These are phyloP conservation scores for Salmacisia buchloeana DNA, from an alignment of 1,284 basidiomycete species.

Conservation along the genomic window DNA sequence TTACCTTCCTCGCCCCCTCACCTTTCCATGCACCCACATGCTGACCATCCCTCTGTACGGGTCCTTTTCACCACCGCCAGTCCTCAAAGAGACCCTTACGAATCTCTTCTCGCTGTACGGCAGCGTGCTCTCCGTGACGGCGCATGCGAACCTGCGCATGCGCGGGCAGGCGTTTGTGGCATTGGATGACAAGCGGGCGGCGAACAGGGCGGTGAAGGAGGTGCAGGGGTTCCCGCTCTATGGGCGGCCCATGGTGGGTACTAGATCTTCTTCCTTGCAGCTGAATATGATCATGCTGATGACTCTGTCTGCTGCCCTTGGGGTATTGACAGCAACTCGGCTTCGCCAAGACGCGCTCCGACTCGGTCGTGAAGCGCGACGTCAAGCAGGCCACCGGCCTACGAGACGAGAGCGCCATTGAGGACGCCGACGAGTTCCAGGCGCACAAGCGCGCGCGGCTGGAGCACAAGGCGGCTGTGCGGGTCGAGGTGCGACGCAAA, in stretches of 20 bases:
- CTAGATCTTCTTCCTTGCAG: not conserved
- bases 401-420: conserved; percentile 1
- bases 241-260: conserved; percentile 71
- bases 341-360: conserved; percentile 80
- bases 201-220: conserved; percentile 81
- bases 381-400: conserved; percentile 16
- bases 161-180: conserved; percentile 96
- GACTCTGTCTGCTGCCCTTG: not conserved
- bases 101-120: conserved; percentile 91
- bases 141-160: conserved; percentile 90
- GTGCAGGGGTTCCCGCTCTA: conserved; percentile 91
- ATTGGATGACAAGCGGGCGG: conserved; percentile 72
- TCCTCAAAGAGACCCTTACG: conserved; percentile 79
- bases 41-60: not conserved
- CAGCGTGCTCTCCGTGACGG: conserved; percentile 82
- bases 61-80: conserved; percentile 50
- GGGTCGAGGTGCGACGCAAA: conserved; percentile 23
- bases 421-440: conserved; percentile 21
- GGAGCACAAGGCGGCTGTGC: conserved; percentile 31
- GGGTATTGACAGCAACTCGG: conserved; percentile 69
- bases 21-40: not conserved
- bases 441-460: conserved; percentile 59
- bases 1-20: not conserved
- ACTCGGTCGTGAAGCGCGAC: conserved; percentile 80
- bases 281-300: not conserved